Evolutionary conservation across 2,329 filamentous ascomycete genomes (phyloP).

Genomic region (Botryotinia calthae): DNA sequence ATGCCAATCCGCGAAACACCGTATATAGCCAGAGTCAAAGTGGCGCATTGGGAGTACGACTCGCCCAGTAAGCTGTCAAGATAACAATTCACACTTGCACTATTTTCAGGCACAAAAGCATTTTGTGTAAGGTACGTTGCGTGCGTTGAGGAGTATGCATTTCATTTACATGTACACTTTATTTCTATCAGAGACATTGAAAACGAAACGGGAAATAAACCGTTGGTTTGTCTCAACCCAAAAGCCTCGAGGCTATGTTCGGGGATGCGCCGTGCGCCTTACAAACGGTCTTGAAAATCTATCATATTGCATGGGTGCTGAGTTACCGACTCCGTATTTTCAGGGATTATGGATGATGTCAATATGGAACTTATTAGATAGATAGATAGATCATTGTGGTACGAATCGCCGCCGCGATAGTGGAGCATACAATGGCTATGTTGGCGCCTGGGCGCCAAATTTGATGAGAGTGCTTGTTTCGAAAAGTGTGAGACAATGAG

Average conservation of each 20-base stretch:
- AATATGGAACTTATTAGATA: not conserved
- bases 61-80: not conserved
- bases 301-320: not conserved
- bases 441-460: not conserved
- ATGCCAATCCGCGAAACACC: not conserved
- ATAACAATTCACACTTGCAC: not conserved
- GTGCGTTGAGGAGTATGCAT: not conserved
- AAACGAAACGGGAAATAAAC: not conserved
- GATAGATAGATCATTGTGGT: not conserved
- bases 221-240: not conserved
- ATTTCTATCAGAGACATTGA: not conserved
- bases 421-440: not conserved
- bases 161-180: not conserved
- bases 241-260: not conserved
- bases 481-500: not conserved
- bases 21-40: not conserved
- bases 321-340: not conserved
- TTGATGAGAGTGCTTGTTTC: not conserved
- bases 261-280: not conserved
- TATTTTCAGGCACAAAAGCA: not conserved
- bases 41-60: not conserved
- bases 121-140: not conserved
- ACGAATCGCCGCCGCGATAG: not conserved
- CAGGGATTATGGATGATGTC: not conserved
- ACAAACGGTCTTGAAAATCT: not conserved